Conservation (phyloP, 83 land plant genomes). For the Thuja plicata region DNA sequence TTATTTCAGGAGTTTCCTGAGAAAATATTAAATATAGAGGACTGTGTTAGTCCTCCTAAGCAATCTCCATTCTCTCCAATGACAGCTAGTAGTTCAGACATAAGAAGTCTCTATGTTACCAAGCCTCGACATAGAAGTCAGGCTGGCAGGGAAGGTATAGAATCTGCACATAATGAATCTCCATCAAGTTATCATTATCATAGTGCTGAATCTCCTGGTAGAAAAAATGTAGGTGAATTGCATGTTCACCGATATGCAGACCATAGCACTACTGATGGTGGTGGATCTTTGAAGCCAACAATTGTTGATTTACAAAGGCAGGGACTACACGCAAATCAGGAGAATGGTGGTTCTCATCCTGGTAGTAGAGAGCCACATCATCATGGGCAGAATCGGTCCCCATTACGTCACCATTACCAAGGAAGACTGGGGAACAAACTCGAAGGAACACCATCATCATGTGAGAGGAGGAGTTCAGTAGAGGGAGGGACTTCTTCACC, state of each 20-base stretch:
- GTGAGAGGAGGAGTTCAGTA: conserved; percentile 31
- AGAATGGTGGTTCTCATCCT: conserved; percentile 31
- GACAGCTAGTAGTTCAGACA: background rate
- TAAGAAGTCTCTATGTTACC: background rate
- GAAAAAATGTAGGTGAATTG: background rate
- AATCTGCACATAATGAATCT: background rate
- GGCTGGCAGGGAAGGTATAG: conserved; percentile 6
- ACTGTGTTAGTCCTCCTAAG: background rate
- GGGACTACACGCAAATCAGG: background rate
- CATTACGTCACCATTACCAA: conserved; percentile 40
- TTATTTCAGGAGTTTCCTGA: background rate
- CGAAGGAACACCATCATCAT: conserved; percentile 36
- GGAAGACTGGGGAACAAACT: conserved; percentile 23
- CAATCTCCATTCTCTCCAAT: background rate
- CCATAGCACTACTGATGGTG: conserved; percentile 3
- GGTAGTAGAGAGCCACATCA: conserved; percentile 9
- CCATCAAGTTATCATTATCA: conserved; percentile 2
- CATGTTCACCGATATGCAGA: background rate
- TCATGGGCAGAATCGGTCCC: conserved; percentile 33
- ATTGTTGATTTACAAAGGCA: background rate
- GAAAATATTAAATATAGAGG: background rate
- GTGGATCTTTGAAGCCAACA: background rate
- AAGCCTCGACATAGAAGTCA: background rate
- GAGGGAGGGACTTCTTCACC: conserved; percentile 33
- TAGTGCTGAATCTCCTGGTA: conserved; percentile 5